Percentiles rank a stretch among this genome's conserved stretches.
Conservation (phyloP, 148 eudicot species). For the Heliamphora exappendiculata region DNA sequence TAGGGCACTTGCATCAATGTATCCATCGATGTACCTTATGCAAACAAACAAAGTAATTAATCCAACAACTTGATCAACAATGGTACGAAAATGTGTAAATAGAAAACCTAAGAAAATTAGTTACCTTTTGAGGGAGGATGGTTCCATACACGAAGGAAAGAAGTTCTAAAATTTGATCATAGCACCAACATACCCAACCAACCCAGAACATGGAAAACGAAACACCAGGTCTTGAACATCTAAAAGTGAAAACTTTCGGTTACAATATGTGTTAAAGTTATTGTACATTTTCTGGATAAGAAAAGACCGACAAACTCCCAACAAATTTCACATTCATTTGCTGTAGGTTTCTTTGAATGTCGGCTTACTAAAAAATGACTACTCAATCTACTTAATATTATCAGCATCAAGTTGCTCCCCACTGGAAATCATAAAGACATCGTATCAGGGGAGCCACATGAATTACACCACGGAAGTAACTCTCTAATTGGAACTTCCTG, state of each 20-base stretch:
- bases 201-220: conserved; percentile 1
- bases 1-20: neutral
- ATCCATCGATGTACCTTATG: neutral
- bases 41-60: neutral
- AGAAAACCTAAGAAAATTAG: neutral
- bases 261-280: conserved; percentile 19
- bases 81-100: neutral
- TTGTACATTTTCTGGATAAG: conserved; percentile 19
- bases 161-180: conserved; percentile 1
- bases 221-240: conserved; percentile 6
- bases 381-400: conserved; percentile 18
- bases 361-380: conserved; percentile 14
- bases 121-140: conserved; percentile 15
- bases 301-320: neutral
- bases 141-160: neutral
- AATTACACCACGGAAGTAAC: neutral
- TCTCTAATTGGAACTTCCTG: neutral
- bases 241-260: neutral
- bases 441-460: neutral
- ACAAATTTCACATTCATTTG: conserved; percentile 15
- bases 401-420: conserved; percentile 7
- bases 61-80: neutral
- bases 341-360: neutral
- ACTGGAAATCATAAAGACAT: conserved; percentile 1
- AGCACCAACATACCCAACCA: conserved; percentile 6